phyloP scores from a whole-genome alignment of 2,329 filamentous ascomycete species.

The Chaetomium sp. region DNA sequence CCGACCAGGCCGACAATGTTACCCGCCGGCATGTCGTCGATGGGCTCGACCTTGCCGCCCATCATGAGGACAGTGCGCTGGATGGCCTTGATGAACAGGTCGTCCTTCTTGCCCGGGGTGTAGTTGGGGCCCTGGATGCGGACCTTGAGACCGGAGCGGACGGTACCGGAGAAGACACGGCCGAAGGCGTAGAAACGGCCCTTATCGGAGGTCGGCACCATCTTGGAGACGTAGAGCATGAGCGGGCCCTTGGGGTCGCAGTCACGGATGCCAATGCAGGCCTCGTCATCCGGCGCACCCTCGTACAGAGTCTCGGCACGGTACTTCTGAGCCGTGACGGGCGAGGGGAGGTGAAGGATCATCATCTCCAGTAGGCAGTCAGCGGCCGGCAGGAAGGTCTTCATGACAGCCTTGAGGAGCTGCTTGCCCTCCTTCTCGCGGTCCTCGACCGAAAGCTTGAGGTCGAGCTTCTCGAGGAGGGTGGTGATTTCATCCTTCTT shows the following conservation, averaged over 20 bases:
- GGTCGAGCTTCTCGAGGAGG: slow-evolving; percentile 88
- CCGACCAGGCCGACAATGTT: slow-evolving; percentile 99
- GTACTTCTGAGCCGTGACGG: slow-evolving; percentile 94
- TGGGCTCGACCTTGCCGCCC: slow-evolving; percentile 98
- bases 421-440: slow-evolving; percentile 95
- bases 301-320: slow-evolving; percentile 99
- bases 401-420: slow-evolving; percentile 97
- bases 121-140: slow-evolving; percentile 99
- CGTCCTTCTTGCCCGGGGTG: slow-evolving; percentile 95
- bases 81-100: slow-evolving; percentile 98
- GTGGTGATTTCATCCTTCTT: slow-evolving; percentile 88
- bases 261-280: slow-evolving; percentile 95
- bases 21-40: slow-evolving; percentile 97
- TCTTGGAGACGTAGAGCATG: slow-evolving; percentile 99
- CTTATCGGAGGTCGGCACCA: slow-evolving; percentile 99
- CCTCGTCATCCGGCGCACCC: slow-evolving; percentile 90
- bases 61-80: slow-evolving; percentile 99
- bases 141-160: slow-evolving; percentile 97
- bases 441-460: slow-evolving; percentile 87
- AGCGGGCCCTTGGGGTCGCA: slow-evolving; percentile 97
- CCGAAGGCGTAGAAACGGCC: slow-evolving; percentile 99
- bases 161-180: slow-evolving; percentile 99
- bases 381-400: slow-evolving; percentile 96
- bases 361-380: slow-evolving; percentile 99
- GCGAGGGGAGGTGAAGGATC: slow-evolving; percentile 98